Evolutionary conservation across 2,329 filamentous ascomycete genomes (phyloP).

Genomic region (Camptophora hylomeconis): DNA sequence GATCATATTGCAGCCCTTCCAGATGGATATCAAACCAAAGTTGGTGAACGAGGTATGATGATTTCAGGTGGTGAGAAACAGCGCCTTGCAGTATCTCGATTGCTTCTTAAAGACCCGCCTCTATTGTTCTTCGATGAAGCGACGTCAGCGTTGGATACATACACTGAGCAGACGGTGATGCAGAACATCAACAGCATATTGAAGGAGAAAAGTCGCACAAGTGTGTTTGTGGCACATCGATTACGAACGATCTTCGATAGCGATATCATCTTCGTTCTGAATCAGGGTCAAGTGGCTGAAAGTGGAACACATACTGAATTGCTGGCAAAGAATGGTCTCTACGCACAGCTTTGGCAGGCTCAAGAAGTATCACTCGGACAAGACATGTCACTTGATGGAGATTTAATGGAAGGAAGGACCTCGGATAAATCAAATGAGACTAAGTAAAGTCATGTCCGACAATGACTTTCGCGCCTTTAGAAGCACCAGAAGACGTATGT

Average conservation of each 20-base stretch:
- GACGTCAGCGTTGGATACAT: slow-evolving; percentile 75
- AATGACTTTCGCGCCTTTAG: no score
- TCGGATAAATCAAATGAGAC: neutral
- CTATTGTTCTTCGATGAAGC: slow-evolving; percentile 82
- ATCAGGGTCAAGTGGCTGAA: slow-evolving; percentile 74
- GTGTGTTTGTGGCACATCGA: slow-evolving; percentile 87
- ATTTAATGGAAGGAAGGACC: slow-evolving; percentile 25
- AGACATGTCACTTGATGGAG: slow-evolving; percentile 27
- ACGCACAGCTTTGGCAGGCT: slow-evolving; percentile 72
- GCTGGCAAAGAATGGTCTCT: slow-evolving; percentile 64
- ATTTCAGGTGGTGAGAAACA: slow-evolving; percentile 85
- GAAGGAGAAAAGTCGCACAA: slow-evolving; percentile 76
- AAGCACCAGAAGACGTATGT: no score
- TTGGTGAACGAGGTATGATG: slow-evolving; percentile 75
- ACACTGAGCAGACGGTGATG: slow-evolving; percentile 77
- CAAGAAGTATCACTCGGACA: slow-evolving; percentile 45
- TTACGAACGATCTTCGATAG: slow-evolving; percentile 88
- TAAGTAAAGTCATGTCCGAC: no score
- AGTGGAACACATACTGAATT: slow-evolving; percentile 76
- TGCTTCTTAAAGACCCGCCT: slow-evolving; percentile 72
- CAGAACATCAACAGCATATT: slow-evolving; percentile 87
- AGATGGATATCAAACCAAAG: slow-evolving; percentile 73
- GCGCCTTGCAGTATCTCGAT: slow-evolving; percentile 74
- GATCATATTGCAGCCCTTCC: slow-evolving; percentile 68
- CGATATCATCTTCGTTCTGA: slow-evolving; percentile 82